Percentiles rank a stretch among this genome's conserved stretches.
Conservation (phyloP, 371 early-diverging fungal species). For the Cokeromyces recurvatus region DNA sequence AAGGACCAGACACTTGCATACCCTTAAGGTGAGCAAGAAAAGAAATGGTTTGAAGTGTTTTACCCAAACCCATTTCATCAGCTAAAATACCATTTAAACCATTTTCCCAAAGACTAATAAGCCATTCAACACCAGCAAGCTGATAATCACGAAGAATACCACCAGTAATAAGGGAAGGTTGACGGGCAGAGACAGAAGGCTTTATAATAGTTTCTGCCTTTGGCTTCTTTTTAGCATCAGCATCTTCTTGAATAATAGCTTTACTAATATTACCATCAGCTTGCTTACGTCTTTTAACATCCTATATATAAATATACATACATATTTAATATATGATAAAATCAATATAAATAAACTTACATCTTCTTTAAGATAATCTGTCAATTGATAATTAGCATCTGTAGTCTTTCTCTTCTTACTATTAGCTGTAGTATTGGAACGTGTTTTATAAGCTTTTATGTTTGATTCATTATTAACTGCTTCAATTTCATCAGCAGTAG, state of each 20-base stretch:
- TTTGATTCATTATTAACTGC: not conserved
- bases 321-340: not conserved
- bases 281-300: constrained; percentile 39
- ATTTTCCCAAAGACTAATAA: constrained; percentile 95
- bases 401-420: constrained; percentile 16
- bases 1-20: constrained; percentile 88
- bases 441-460: not conserved
- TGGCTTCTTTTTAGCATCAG: constrained; percentile 2
- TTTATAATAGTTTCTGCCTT: constrained; percentile 12
- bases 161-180: constrained; percentile 78
- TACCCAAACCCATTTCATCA: constrained; percentile 98
- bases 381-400: constrained; percentile 51
- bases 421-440: not conserved
- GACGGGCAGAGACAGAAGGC: constrained; percentile 56
- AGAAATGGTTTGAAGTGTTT: constrained; percentile 96
- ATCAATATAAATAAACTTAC: constrained; percentile 13
- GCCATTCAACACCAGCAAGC: constrained; percentile 97
- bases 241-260: constrained; percentile 29
- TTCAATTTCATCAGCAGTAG: not conserved
- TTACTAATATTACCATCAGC: constrained; percentile 26
- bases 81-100: constrained; percentile 98
- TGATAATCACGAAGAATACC: constrained; percentile 93
- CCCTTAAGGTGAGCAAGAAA: constrained; percentile 85
- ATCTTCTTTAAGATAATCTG: constrained; percentile 57
- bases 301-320: constrained; percentile 13